phyloP scores from a whole-genome alignment of 75 land plant genomes.

The Sequoia sempervirens region DNA sequence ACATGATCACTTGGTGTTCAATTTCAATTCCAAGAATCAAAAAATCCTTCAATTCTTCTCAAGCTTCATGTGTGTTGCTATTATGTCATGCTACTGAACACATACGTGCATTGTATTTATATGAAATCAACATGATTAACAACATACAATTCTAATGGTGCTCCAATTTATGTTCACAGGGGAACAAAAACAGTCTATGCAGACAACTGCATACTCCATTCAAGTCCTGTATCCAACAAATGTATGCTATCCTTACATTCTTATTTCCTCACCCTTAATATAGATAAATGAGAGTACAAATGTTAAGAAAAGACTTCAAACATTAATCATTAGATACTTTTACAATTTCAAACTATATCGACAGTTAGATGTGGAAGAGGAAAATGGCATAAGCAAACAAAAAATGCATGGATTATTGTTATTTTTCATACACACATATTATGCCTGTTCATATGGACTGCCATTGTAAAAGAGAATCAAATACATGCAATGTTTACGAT shows the following conservation, averaged over 20 bases:
- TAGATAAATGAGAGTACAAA: neutral
- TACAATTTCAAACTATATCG: neutral
- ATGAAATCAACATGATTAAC: neutral
- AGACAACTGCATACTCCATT: neutral
- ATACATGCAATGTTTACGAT: neutral
- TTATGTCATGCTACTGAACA: neutral
- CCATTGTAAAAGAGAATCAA: neutral
- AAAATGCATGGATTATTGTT: neutral
- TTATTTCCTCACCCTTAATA: neutral
- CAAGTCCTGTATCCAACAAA: neutral
- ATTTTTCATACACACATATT: neutral
- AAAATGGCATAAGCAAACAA: neutral
- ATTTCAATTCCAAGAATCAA: neutral
- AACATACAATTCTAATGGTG: neutral
- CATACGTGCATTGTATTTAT: neutral
- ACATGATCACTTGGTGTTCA: neutral
- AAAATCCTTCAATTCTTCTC: neutral
- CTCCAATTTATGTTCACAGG: neutral
- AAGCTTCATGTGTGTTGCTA: neutral
- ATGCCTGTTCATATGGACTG: neutral
- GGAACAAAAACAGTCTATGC: neutral
- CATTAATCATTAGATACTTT: neutral
- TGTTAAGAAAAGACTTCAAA: neutral
- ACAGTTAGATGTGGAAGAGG: neutral
- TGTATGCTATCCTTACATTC: neutral